Base-by-base conservation (phyloP, 805 yeast species). In the Saccharomycopsis javanensis region DNA sequence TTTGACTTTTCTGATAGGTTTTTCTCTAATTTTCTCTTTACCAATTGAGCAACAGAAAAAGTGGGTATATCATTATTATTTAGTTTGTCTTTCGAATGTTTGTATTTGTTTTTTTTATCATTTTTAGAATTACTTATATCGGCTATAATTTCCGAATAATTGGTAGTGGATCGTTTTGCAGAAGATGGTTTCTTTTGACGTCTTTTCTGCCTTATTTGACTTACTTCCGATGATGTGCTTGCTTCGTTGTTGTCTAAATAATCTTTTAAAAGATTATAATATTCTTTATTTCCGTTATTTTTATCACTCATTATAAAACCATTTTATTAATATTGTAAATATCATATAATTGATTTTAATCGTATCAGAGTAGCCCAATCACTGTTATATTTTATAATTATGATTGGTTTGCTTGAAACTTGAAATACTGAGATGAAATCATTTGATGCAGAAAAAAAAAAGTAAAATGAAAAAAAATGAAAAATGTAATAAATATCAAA, bases 181-280 rank as follows among this genome's bases (percentile, higher is more conserved):
- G 48, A 42, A 11, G 48, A 42, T 42, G 48, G 30, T 11, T 42
- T 42, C n/a, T 20, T 42, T 8, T 23, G 48, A 42, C 48, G 48
- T 20, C 25, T 42, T 23, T 20, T 42, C 13, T 20, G 48, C 10
- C 10, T 20, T 5, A 28, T 42, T 1, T 20, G 28, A 42, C 23
- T 18, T 28, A 42, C 23, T 42, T 42, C 48, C 13, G 28, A 2
- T 42, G 48, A 42, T 1, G 48, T 42, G 27, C 48, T 28, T 11
- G 48, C 25, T 42, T 20, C 28, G 10, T 42, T 20, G 4, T 11
- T 42, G 23, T 34, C 52, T 3, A 46, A 23, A 31, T 57, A 57
- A 23, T 42, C 57, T 11, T 25, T 50, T 78, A 74, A 28, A 25
- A 57, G 33, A 7, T 54, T 51, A 51, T 54, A 57, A 34, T 57